phyloP scores from a whole-genome alignment of 176 grass and related monocot genomes.

The Poa annua region DNA sequence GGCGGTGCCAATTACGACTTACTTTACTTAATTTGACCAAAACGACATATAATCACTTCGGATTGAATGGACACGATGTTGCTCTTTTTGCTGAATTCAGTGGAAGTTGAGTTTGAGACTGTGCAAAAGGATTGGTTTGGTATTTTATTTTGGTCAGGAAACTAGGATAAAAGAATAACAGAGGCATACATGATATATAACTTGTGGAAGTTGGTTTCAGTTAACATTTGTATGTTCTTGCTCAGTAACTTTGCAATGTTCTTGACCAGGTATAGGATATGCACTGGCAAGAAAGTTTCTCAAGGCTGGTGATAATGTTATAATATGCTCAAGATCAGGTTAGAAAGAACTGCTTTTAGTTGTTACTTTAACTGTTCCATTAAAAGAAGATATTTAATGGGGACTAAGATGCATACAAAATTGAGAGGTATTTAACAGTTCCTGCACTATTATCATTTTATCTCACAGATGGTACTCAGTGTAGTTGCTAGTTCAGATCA shows the following conservation, averaged over 20 bases:
- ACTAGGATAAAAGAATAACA: neutral
- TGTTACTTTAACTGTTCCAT: neutral
- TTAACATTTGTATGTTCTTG: conserved; percentile 9
- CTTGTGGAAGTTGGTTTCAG: neutral
- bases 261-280: conserved; percentile 77
- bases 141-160: neutral
- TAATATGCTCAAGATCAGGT: conserved; percentile 96
- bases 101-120: neutral
- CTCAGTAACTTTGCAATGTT: neutral
- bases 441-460: neutral
- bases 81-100: neutral
- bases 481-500: neutral
- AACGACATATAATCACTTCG: neutral
- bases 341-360: conserved; percentile 22
- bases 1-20: neutral
- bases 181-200: neutral
- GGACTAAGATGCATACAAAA: conserved; percentile 3
- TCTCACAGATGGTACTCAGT: neutral
- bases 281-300: conserved; percentile 79
- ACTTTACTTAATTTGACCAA: neutral
- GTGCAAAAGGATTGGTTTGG: neutral
- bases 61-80: neutral
- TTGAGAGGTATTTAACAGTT: neutral
- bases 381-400: neutral
- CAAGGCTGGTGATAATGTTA: conserved; percentile 82